Base-by-base conservation (phyloP, 495 filamentous ascomycete genomes). In the Ascobolus immersus region DNA sequence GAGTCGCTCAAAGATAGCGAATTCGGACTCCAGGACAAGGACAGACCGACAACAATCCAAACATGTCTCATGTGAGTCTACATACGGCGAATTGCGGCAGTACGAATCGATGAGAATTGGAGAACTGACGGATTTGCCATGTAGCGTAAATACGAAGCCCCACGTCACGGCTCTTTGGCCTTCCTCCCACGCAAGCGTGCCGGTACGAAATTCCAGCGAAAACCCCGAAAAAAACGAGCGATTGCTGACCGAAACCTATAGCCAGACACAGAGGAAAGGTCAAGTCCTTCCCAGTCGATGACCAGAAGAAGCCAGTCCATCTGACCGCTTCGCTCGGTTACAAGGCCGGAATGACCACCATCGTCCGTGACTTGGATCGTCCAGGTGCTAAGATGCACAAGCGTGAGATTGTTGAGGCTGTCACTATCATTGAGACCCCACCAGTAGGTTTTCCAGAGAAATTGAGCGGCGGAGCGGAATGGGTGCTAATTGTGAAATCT, bases 291-390 rank as follows among this genome's bases (percentile, higher is more conserved):
- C 89, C 89, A 54, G 94, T 94, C 69, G 89, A 99, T 77, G 81
- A 99, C 67, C 62, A 81, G 45, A 94, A 94, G 73, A 86, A 94
- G 69, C 77, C 82, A 50, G 82, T 94, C 59, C 89, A 99, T 67
- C 67, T 99, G 48, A 99, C 89, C 41, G 89, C 89, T 57, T 66
- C 76, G 53, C 81, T 99, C 69, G 89, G 89, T 56, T 99, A 99
- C 74, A 99, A 99, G 77, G 89, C 89, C 54, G 89, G 89, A 63
- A 99, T 99, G 89, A 92, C 79, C 57, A 99, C 89, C 46, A 82
- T 94, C 62, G 89, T 99, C 57, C 89, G 89, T 63, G 89, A 99
- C 61, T 71, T 99, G 54, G 89, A 99, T 70, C 76, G 89, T 55
- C 89, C 89, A 39, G 89, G 89, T 60, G 89, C 89, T 50, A 99